Evolutionary conservation across 345 rosid genomes (phyloP).

Genomic region (Populus simonii): DNA sequence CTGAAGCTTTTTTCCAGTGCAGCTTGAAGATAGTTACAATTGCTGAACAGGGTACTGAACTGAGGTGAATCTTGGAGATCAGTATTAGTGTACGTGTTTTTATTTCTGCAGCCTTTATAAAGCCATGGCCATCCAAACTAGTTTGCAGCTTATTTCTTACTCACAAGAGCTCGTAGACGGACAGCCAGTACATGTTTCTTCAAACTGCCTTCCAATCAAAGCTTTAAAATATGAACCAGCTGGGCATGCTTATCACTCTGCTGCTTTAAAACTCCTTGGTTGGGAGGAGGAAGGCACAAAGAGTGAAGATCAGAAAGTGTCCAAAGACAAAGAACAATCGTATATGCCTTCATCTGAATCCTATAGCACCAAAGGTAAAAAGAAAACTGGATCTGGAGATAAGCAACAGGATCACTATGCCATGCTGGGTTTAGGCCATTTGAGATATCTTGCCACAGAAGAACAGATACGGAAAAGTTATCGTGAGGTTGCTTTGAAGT

Average conservation of each 20-base stretch:
- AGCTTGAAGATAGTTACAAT: slow-evolving; percentile 4
- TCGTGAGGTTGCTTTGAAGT: slow-evolving; percentile 87
- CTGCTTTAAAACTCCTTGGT: slow-evolving; percentile 81
- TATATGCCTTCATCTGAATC: slow-evolving; percentile 71
- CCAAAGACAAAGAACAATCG: slow-evolving; percentile 58
- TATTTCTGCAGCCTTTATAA: slow-evolving; percentile 13
- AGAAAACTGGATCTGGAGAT: slow-evolving; percentile 69
- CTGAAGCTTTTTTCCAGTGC: not conserved
- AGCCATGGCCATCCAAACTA: slow-evolving; percentile 32
- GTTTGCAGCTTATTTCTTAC: slow-evolving; percentile 58
- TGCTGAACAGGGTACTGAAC: not conserved
- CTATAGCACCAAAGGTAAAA: slow-evolving; percentile 76
- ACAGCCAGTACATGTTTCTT: slow-evolving; percentile 60
- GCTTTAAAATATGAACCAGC: slow-evolving; percentile 82
- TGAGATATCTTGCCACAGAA: slow-evolving; percentile 96
- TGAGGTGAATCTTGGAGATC: slow-evolving; percentile 5
- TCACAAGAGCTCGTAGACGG: slow-evolving; percentile 77
- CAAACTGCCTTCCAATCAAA: slow-evolving; percentile 84
- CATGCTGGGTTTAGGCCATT: slow-evolving; percentile 79
- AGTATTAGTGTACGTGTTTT: not conserved
- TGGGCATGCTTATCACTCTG: slow-evolving; percentile 81
- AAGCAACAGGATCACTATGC: slow-evolving; percentile 93
- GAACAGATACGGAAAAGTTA: slow-evolving; percentile 92
- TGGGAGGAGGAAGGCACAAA: slow-evolving; percentile 50
- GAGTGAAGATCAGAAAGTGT: slow-evolving; percentile 48